Base-by-base conservation (phyloP, 495 filamentous ascomycete species). In the Gamarada debralockiae region DNA sequence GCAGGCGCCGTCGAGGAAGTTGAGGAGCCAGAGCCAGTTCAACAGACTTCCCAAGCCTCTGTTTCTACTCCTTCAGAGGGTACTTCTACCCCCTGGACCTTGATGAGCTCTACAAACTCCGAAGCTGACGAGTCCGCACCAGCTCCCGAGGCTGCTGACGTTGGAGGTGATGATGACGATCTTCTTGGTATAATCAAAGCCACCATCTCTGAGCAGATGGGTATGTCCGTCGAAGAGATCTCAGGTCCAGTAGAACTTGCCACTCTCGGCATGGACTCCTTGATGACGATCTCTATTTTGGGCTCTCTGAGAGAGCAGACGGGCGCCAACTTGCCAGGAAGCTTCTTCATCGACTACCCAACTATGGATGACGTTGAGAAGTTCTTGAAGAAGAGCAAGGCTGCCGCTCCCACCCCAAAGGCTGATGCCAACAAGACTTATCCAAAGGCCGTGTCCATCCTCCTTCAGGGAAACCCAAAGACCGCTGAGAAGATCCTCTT, bases 201-300 rank as follows among this genome's bases (percentile, higher is more conserved):
- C n/a, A 85, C 80, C 48, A 78, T 91, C 42, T 78, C 84, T 2
- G 71, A 78, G 23, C 86, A 89, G 60, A 87, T 87, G 68, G 82
- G 80, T 18, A 76, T 88, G 13, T 70, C 83, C 3, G 66, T 83
- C 0, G 77, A 83, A 8, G 85, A 89, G 57, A 74, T 92, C 42
- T 59, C 70, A 10, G 72, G 75, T 20, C 69, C 67, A 15, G 73
- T 73, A 9, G 72, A 78, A 52, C 66, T 83, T 34, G 67, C 74
- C 18, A 73, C 77, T 12, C 65, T 82, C 21, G 80, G 80, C 45
- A 75, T 84, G 65, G 80, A 84, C 56, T 83, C 80, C 0, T 69
- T 84, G 46, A 79, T 83, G 74, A 73, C 70, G 37, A 55, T 84
- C 41, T 70, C 71, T 20, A 81, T 84, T 51, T 64, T 77, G 12